Evolutionary conservation across 768 basidiomycete genomes (phyloP), one percentile per base, ranked within the genome.

Genomic region (Daedaleopsis nitida): DNA sequence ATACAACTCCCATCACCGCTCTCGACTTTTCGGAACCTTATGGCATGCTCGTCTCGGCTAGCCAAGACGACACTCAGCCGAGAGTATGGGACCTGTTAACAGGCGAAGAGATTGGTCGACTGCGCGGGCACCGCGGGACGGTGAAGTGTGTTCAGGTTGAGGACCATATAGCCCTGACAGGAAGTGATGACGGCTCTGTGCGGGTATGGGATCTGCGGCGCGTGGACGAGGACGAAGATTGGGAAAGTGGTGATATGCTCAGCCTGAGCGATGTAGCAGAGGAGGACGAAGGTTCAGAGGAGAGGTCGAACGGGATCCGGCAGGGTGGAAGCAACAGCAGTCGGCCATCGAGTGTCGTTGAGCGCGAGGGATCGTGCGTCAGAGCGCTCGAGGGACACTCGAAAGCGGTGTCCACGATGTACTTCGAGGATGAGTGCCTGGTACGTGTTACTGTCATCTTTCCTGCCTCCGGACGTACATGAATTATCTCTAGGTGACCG

Each of bases 1-100:
- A 98, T 67, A 80, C 84, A 1, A 86, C 87, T 0, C 90, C 92
- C 0, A 87, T 99, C 65, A 87, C 88, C 0, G 87, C 94, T 1
- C 83, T 99, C 19, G 97, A 99, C 75, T 93, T 98, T 69, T 93
- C 92, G 11, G 96, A 98, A 70, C 97, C 97, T 6, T 99, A 99
- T 68, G 96, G 95, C 16, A 91, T 88, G 11, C 85, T 98, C 38
- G 94, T 98, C 60, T 92, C 86, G 53, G 89, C 94, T 1, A 89
- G 93, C 1, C 86, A 85, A 62, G 91, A 93, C 54, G 96, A 97
- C 66, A 78, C 88, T 13, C 86, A 91, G 58, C 94, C 95, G 2
- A 87, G 91, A 7, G 89, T 98, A 14, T 99, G 95, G 96, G 97
- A 99, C 74, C 80, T 99, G 17, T 85, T 96, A 65, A 84, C 88